Conservation (phyloP, 2,329 filamentous ascomycete genomes). For the Aaosphaeria pasadenensis region DNA sequence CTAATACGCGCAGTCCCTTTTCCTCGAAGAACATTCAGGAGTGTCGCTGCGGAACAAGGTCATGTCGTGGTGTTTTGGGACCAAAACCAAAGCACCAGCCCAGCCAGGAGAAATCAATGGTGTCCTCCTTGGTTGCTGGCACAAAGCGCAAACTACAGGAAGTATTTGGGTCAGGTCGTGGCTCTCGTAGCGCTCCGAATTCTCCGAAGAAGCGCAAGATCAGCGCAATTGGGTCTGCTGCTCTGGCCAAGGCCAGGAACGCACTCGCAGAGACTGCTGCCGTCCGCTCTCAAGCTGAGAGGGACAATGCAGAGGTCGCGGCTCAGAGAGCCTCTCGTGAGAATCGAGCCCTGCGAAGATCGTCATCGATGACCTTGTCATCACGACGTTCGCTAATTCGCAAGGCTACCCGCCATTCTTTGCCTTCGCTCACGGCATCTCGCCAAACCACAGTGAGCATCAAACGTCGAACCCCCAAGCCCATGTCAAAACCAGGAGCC, state of each 20-base stretch:
- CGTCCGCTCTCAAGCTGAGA: conserved; percentile 22
- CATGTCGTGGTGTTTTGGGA: conserved; percentile 61
- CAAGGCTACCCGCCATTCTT: conserved; percentile 3
- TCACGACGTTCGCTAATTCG: conserved; percentile 8
- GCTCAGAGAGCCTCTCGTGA: conserved; percentile 31
- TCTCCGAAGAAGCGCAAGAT: conserved; percentile 33
- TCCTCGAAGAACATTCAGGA: conserved; percentile 62
- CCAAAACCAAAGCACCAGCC: conserved; percentile 51
- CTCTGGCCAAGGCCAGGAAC: conserved; percentile 23
- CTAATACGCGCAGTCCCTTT: conserved; percentile 21
- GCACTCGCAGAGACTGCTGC: conserved; percentile 15
- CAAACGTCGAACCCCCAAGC: conserved; percentile 12
- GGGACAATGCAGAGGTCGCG: conserved; percentile 22
- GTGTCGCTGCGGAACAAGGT: conserved; percentile 60
- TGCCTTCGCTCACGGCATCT: conserved; percentile 4
- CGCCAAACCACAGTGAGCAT: conserved; percentile 11
- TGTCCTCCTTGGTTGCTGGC: conserved; percentile 26
- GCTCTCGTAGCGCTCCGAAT: conserved; percentile 19
- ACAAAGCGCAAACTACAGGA: conserved; percentile 35
- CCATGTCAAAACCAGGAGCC: conserved; percentile 15
- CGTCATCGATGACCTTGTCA: conserved; percentile 7
- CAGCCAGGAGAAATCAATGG: conserved; percentile 26
- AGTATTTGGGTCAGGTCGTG: conserved; percentile 18
- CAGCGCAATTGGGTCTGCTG: conserved; percentile 9
- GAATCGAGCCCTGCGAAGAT: conserved; percentile 28